Percentiles rank a stretch among this genome's conserved stretches.
Conservation (phyloP, 140 eudicot species). For the Senecio squalidus region DNA sequence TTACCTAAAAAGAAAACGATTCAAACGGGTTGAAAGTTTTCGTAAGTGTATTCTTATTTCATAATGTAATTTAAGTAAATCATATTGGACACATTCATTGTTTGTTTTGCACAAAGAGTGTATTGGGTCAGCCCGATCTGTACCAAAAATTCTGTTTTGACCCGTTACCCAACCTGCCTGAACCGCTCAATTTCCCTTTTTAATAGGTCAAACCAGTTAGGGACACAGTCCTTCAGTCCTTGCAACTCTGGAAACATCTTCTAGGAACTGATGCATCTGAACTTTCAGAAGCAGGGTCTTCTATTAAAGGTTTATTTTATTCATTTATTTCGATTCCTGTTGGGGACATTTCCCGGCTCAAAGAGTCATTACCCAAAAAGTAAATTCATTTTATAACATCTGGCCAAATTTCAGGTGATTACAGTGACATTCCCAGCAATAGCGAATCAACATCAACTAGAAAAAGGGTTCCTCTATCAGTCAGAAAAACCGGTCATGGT, state of each 20-base stretch:
- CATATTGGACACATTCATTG: not conserved
- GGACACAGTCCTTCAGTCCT: slow-evolving; percentile 76
- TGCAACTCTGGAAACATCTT: slow-evolving; percentile 76
- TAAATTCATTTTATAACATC: no score
- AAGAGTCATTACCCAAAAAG: no score
- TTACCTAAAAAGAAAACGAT: not conserved
- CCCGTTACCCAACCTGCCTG: not conserved
- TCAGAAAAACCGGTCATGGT: slow-evolving; percentile 45
- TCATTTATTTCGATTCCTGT: no score
- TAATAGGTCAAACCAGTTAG: slow-evolving; percentile 93
- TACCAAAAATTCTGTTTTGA: not conserved
- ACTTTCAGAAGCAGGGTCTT: slow-evolving; percentile 79
- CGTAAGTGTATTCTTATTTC: not conserved
- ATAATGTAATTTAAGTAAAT: not conserved
- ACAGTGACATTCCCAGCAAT: slow-evolving; percentile 52
- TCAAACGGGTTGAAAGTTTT: not conserved
- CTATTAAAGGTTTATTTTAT: slow-evolving; percentile 67
- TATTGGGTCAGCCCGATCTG: not conserved
- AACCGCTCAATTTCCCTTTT: no score
- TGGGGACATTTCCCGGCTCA: no score
- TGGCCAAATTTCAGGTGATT: slow-evolving; percentile 50
- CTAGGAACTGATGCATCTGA: slow-evolving; percentile 57
- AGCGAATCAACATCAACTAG: slow-evolving; percentile 41
- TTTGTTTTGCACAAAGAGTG: not conserved
- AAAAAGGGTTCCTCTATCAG: slow-evolving; percentile 56